Evolutionary conservation across 2,329 filamentous ascomycete genomes (phyloP), one percentile per base, ranked within the genome.

Genomic region (Verticillium isaacii): DNA sequence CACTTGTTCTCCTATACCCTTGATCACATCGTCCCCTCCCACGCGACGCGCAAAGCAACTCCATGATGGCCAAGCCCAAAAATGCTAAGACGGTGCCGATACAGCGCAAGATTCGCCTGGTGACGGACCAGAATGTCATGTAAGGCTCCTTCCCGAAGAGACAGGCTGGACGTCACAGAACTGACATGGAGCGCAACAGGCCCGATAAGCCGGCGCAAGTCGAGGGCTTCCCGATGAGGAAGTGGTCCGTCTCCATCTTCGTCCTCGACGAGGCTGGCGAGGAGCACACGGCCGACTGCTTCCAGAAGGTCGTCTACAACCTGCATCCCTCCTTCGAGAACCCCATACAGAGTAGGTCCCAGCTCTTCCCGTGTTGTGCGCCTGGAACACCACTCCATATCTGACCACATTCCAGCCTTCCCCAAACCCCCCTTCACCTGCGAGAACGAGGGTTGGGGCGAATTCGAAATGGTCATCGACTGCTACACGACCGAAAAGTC

Each of bases 381-480:
- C 29, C 29, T 29, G 29, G 29, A 29, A 29, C 1, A 29, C 29
- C 29, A 29, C 29, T 5, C 29, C 29, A 6, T 29, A 5, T 29
- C 29, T 29, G 29, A 29, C 29, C 29, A 6, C 29, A 29, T 29
- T 3, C 29, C 34, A 95, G 91, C 86, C 29, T 90, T 97, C 80
- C 89, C 88, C 72, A 89, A 90, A 66, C 86, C 93, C 0, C 95
- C 95, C 0, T 99, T 98, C 80, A 85, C 84, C 67, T 96, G 96
- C 76, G 82, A 87, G 66, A 96, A 99, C 77, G 91, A 97, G 78
- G 95, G 95, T 68, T 99, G 95, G 95, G 95, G 95, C 71, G 95
- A 98, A 79, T 99, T 99, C 74, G 95, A 98, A 74, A 94, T 99
- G 88, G 83, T 82, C 57, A 95, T 98, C 71, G 87, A 91, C 65